Evolutionary conservation across 2,329 filamentous ascomycete genomes (phyloP).

Genomic region (Stagonosporopsis chrysanthemi): DNA sequence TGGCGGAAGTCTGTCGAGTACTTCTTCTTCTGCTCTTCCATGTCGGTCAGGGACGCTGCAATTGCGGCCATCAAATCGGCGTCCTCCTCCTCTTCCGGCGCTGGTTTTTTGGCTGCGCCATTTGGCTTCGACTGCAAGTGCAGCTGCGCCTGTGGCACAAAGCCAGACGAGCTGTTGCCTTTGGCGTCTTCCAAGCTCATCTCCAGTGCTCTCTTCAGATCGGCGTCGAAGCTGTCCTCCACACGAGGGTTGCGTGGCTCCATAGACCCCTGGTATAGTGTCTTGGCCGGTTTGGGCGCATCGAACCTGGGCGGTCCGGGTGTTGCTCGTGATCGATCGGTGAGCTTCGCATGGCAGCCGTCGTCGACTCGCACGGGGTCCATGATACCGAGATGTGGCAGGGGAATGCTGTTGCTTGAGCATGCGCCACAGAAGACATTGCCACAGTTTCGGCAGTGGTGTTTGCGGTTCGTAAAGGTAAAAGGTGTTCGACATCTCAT

Average conservation of each 20-base stretch:
- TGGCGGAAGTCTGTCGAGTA: slow-evolving; percentile 85
- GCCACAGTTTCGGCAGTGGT: slow-evolving; percentile 97
- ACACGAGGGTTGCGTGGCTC: slow-evolving; percentile 88
- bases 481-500: slow-evolving; percentile 97
- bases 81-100: slow-evolving; percentile 80
- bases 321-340: slow-evolving; percentile 68
- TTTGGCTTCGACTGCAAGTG: slow-evolving; percentile 51
- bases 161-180: slow-evolving; percentile 72
- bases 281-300: slow-evolving; percentile 65
- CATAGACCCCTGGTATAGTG: slow-evolving; percentile 73
- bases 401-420: slow-evolving; percentile 83
- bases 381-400: slow-evolving; percentile 92
- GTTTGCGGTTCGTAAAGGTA: slow-evolving; percentile 97
- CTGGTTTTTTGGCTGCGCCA: slow-evolving; percentile 44
- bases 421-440: slow-evolving; percentile 97
- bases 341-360: slow-evolving; percentile 90
- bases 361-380: slow-evolving; percentile 94
- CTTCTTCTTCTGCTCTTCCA: slow-evolving; percentile 96
- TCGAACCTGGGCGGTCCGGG: slow-evolving; percentile 56
- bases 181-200: slow-evolving; percentile 97
- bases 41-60: slow-evolving; percentile 90
- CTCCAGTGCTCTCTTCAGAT: slow-evolving; percentile 88
- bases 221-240: slow-evolving; percentile 92
- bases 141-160: slow-evolving; percentile 69
- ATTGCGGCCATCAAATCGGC: slow-evolving; percentile 94